Percentiles rank a stretch among this genome's conserved stretches.
Evolutionary conservation across 2,329 filamentous ascomycete species (phyloP).

Genomic region (Nigrograna mackinnonii): DNA sequence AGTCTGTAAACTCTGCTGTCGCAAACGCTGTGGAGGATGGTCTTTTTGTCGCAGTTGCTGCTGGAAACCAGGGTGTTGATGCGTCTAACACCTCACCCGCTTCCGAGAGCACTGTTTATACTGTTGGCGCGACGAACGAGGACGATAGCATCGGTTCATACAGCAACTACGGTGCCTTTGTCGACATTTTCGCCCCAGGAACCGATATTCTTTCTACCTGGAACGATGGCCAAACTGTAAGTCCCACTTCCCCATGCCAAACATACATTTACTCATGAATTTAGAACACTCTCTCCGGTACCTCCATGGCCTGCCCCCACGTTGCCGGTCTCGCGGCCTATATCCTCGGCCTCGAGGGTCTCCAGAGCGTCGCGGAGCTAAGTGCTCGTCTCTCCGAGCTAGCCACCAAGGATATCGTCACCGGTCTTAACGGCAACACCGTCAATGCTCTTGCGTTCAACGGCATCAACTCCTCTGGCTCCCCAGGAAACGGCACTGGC

Average conservation of each 20-base stretch:
- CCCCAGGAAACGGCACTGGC: neutral
- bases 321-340: conserved; percentile 71
- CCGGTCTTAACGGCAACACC: conserved; percentile 50
- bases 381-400: conserved; percentile 51
- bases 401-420: conserved; percentile 45
- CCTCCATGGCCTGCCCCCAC: conserved; percentile 71
- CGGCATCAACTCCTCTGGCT: conserved; percentile 38
- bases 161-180: conserved; percentile 42
- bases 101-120: conserved; percentile 41
- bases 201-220: conserved; percentile 53
- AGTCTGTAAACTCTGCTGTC: conserved; percentile 42
- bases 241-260: conserved; percentile 1
- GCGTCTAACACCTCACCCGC: conserved; percentile 40
- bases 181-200: conserved; percentile 46
- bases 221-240: conserved; percentile 41
- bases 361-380: conserved; percentile 51
- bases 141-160: conserved; percentile 39
- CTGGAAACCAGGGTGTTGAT: conserved; percentile 40
- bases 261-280: conserved; percentile 18
- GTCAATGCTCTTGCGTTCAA: conserved; percentile 62
- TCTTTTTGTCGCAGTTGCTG: conserved; percentile 45
- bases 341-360: conserved; percentile 58
- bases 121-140: conserved; percentile 44
- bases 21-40: conserved; percentile 38
- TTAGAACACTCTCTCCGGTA: conserved; percentile 62